phyloP scores from a whole-genome alignment of 441 rosid species.

The Biscutella laevigata region DNA sequence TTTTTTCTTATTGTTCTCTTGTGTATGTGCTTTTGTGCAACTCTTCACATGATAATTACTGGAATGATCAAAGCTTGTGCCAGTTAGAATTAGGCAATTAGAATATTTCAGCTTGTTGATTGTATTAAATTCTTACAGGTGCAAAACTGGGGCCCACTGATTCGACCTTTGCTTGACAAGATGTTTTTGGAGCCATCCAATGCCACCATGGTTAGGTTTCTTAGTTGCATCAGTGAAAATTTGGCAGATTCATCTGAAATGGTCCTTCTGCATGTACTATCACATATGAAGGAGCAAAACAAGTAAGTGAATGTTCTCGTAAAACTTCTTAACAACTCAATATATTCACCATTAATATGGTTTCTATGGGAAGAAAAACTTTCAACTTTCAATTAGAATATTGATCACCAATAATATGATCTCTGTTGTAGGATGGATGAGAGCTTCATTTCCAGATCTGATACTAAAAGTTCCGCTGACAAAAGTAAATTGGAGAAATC shows the following conservation, averaged over 20 bases:
- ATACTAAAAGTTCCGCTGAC: constrained; percentile 28
- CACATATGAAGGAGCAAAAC: constrained; percentile 52
- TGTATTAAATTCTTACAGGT: constrained; percentile 42
- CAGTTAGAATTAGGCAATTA: constrained; percentile 5
- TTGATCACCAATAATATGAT: neutral
- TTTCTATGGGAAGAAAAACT: neutral
- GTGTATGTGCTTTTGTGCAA: constrained; percentile 1
- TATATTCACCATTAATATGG: neutral
- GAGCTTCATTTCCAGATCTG: constrained; percentile 30
- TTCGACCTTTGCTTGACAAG: constrained; percentile 65
- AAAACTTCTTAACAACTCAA: neutral
- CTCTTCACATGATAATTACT: constrained; percentile 2
- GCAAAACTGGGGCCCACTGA: constrained; percentile 60
- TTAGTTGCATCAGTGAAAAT: constrained; percentile 62
- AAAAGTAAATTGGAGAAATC: constrained; percentile 34
- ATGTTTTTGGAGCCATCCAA: constrained; percentile 88
- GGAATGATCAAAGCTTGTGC: constrained; percentile 10
- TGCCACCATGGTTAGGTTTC: constrained; percentile 67
- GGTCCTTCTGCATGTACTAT: constrained; percentile 51
- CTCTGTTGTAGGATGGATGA: constrained; percentile 32
- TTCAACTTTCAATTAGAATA: neutral
- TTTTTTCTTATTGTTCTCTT: neutral
- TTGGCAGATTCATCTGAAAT: constrained; percentile 49
- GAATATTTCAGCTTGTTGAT: constrained; percentile 13
- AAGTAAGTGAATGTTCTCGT: constrained; percentile 36